Conservation (phyloP, 2,329 filamentous ascomycete genomes). For the Fusarium longipes region DNA sequence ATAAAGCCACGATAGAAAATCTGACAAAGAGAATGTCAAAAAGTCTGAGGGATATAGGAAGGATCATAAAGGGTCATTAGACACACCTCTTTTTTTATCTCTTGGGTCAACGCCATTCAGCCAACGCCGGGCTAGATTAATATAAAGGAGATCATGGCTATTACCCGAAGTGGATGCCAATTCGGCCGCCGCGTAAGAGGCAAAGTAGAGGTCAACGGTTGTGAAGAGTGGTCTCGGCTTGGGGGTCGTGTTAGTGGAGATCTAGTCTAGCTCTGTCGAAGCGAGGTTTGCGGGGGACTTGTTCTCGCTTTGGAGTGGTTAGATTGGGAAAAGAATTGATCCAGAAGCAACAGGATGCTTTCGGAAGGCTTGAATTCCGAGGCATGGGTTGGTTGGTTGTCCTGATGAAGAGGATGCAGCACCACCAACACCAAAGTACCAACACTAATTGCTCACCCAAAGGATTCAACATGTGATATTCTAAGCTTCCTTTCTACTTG, state of each 20-base stretch:
- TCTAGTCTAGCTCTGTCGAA: slow-evolving; percentile 9
- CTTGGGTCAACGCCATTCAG: neutral
- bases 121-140: neutral
- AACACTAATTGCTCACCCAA: neutral
- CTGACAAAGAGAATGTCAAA: neutral
- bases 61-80: neutral
- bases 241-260: slow-evolving; percentile 24
- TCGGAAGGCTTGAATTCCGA: slow-evolving; percentile 30
- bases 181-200: slow-evolving; percentile 12
- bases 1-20: slow-evolving; percentile 4
- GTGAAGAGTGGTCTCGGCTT: neutral
- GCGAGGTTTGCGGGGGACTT: slow-evolving; percentile 36
- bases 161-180: slow-evolving; percentile 22
- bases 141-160: slow-evolving; percentile 28
- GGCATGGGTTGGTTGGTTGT: slow-evolving; percentile 5
- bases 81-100: too few relatives aligned
- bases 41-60: neutral
- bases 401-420: slow-evolving; percentile 11
- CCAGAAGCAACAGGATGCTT: slow-evolving; percentile 23
- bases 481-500: neutral
- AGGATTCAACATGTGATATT: neutral
- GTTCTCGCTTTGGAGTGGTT: neutral
- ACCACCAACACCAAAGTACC: too few relatives aligned
- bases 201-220: neutral
- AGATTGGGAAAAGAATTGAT: slow-evolving; percentile 14